Evolutionary conservation across 2,329 filamentous ascomycete species (phyloP), one percentile per base, ranked within the genome.

Genomic region (Stemphylium vesicarium): DNA sequence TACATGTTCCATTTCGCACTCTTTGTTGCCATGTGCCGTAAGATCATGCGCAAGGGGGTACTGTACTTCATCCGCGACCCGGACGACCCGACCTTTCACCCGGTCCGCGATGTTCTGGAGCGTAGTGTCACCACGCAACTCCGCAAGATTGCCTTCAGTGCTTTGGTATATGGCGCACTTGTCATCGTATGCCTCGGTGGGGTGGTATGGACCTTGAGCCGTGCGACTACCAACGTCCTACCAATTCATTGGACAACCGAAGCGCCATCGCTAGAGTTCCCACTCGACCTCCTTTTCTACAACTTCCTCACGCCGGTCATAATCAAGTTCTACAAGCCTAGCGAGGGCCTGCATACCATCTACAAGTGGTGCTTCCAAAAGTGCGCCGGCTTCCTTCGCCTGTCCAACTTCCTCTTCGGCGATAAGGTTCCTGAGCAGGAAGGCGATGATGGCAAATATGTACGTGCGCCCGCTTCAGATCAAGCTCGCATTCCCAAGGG

Each of bases 1-100:
- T 99, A 99, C 77, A 99, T 99, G 96, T 99, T 99, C 78, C 95
- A 99, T 74, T 99, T 99, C 73, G 95, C 95, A 4, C 84, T 99
- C 3, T 99, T 99, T 72, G 95, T 99, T 15, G 96, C 93, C 52
- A 98, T 99, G 93, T 99, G 95, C 77, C 88, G 95, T 59, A 97
- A 96, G 79, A 96, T 98, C 55, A 91, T 99, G 88, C 88, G 95
- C 60, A 92, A 87, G 64, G 95, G 95, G 46, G 95, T 99, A 36
- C 81, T 99, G 55, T 98, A 97, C 79, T 99, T 99, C 75, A 99
- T 99, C 67, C 87, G 95, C 59, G 96, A 99, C 74, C 95, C 95
- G 6, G 96, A 99, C 74, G 95, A 99, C 75, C 95, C 96, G 8
- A 96, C 95, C 11, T 99, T 99, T 75, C 95, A 99, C 72, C 95